These are phyloP conservation scores for Naganishia liquefaciens DNA, from an alignment of 1,284 basidiomycete species.

Conservation along the genomic window DNA sequence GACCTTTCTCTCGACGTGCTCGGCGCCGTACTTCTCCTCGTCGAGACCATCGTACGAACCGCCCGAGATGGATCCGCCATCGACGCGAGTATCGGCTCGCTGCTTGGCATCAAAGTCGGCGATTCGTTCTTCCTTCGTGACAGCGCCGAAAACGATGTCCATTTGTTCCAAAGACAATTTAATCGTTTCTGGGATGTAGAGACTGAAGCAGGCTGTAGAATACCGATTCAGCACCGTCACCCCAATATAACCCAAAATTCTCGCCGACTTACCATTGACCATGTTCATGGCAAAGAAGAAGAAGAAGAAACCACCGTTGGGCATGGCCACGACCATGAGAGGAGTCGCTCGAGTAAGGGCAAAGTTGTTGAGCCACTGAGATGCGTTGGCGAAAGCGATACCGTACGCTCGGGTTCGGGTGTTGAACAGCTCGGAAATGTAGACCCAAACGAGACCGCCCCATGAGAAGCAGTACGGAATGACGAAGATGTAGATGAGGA, in stretches of 20 bases:
- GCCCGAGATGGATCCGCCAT: constrained; percentile 28
- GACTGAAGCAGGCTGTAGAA: constrained; percentile 50
- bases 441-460: constrained; percentile 38
- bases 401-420: constrained; percentile 77
- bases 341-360: constrained; percentile 56
- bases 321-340: constrained; percentile 59
- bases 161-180: constrained; percentile 42
- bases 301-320: constrained; percentile 50
- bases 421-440: constrained; percentile 73
- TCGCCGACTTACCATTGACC: constrained; percentile 32
- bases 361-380: constrained; percentile 81
- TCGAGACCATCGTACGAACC: constrained; percentile 25
- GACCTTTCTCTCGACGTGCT: constrained; percentile 26
- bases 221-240: not conserved
- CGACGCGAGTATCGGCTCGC: not conserved
- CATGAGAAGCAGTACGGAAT: constrained; percentile 54
- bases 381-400: constrained; percentile 66
- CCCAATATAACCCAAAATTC: not conserved
- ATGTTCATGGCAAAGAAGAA: constrained; percentile 52
- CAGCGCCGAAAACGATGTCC: constrained; percentile 75
- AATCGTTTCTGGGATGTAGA: constrained; percentile 65
- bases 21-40: constrained; percentile 24
- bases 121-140: constrained; percentile 61
- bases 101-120: constrained; percentile 26
- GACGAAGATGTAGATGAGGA: constrained; percentile 52